These are phyloP conservation scores for Halophytophthora batemanensis DNA, from an alignment of 352 stramenopile species.

Conservation along the genomic window DNA sequence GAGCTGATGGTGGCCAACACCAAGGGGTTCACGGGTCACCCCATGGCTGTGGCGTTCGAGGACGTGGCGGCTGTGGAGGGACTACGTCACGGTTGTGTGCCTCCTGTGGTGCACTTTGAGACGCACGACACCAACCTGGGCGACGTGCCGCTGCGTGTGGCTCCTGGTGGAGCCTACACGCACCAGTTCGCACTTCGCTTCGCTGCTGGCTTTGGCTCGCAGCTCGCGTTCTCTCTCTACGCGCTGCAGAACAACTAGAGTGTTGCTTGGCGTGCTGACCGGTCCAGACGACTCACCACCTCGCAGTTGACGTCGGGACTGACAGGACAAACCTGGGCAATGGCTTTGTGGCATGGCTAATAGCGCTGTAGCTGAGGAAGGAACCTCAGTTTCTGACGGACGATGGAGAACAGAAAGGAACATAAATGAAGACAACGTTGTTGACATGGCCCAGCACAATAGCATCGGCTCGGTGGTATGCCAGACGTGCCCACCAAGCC, in stretches of 20 bases:
- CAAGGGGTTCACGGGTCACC: constrained; percentile 95
- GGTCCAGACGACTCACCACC: constrained; percentile 2
- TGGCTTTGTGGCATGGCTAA: no score
- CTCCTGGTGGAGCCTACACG: constrained; percentile 54
- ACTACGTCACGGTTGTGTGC: constrained; percentile 80
- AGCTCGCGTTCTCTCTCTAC: constrained; percentile 96
- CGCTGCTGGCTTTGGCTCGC: constrained; percentile 94
- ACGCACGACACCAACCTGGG: constrained; percentile 76
- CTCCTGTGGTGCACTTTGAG: constrained; percentile 91
- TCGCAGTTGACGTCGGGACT: no score
- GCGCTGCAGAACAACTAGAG: constrained; percentile 42
- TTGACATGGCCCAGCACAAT: no score
- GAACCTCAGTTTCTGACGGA: no score
- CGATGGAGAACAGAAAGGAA: no score
- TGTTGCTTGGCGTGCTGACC: constrained; percentile 2
- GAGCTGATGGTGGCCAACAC: constrained; percentile 89
- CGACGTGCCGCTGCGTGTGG: constrained; percentile 45
- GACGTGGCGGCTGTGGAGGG: constrained; percentile 94
- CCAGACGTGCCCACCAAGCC: no score
- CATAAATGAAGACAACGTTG: no score
- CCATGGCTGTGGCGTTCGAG: constrained; percentile 97
- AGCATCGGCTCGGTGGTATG: no score
- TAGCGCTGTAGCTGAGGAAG: no score
- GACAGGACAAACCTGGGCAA: no score
- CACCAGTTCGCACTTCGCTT: constrained; percentile 95